Percentiles rank a stretch among this genome's conserved stretches.
phyloP scores from a whole-genome alignment of 345 rosid species.

The Ricinus communis region DNA sequence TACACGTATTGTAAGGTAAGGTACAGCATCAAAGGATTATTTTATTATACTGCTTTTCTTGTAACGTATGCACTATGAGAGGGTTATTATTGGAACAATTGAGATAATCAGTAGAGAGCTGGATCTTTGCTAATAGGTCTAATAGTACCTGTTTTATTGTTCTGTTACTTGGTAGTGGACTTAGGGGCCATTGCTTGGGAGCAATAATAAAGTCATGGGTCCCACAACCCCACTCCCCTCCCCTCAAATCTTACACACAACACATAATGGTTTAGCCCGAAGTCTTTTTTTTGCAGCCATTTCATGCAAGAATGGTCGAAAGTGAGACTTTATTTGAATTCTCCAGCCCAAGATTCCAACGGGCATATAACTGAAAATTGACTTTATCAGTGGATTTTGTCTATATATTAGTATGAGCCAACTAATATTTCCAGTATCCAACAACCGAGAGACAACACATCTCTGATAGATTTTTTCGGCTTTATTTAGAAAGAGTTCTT shows the following conservation, averaged over 20 bases:
- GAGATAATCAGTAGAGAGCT: neutral
- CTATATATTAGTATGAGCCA: neutral
- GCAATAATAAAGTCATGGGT: neutral
- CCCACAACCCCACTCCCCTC: neutral
- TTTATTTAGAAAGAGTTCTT: neutral
- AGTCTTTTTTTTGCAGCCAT: neutral
- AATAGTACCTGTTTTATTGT: neutral
- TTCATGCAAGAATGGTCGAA: neutral
- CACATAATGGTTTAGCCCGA: neutral
- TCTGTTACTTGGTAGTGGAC: neutral
- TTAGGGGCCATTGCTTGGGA: neutral
- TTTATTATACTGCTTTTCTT: neutral
- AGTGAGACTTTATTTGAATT: neutral
- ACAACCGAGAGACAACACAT: neutral
- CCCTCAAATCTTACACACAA: neutral
- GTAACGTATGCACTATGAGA: neutral
- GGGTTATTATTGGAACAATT: neutral
- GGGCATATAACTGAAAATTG: neutral
- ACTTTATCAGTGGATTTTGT: neutral
- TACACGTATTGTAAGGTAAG: neutral
- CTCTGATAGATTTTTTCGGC: neutral
- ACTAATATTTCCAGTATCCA: neutral
- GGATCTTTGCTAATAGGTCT: slow-evolving; percentile 5
- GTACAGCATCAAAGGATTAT: neutral
- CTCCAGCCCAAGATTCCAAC: neutral